Conservation (phyloP, 2,329 filamentous ascomycete species). For the Fusarium illudens region DNA sequence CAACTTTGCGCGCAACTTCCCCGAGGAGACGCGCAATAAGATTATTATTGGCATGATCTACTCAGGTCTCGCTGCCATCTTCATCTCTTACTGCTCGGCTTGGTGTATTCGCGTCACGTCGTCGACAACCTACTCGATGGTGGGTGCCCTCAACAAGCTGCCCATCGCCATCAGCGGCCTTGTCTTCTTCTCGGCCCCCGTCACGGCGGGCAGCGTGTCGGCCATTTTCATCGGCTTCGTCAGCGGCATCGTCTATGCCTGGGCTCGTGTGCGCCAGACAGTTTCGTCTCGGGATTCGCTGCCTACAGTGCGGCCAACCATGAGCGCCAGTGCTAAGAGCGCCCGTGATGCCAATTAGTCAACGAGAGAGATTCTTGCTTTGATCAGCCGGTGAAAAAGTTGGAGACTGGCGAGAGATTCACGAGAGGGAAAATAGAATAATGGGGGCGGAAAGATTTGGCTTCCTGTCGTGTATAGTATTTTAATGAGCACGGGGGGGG, state of each 20-base stretch:
- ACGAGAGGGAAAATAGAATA: background rate
- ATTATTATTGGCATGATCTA: slow-evolving; percentile 91
- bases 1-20: slow-evolving; percentile 91
- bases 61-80: slow-evolving; percentile 90
- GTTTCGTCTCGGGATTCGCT: slow-evolving; percentile 70
- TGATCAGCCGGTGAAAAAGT: background rate
- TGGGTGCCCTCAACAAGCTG: slow-evolving; percentile 96
- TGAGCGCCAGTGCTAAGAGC: slow-evolving; percentile 92
- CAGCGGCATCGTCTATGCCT: slow-evolving; percentile 87
- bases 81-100: slow-evolving; percentile 99
- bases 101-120: slow-evolving; percentile 99
- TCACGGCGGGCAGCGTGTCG: slow-evolving; percentile 89
- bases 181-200: slow-evolving; percentile 93
- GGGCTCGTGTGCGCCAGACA: slow-evolving; percentile 73
- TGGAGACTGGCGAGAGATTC: background rate
- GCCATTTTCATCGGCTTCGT: slow-evolving; percentile 93
- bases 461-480: slow-evolving; percentile 20
- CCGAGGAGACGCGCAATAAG: slow-evolving; percentile 77
- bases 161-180: slow-evolving; percentile 92
- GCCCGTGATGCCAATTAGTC: slow-evolving; percentile 80
- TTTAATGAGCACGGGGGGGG: slow-evolving; percentile 22
- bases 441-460: background rate
- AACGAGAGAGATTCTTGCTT: slow-evolving; percentile 1
- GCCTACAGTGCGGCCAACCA: slow-evolving; percentile 71
- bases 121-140: slow-evolving; percentile 98